Conservation (phyloP, 192 early-diverging fungal genomes). For the Linderina pennispora region DNA sequence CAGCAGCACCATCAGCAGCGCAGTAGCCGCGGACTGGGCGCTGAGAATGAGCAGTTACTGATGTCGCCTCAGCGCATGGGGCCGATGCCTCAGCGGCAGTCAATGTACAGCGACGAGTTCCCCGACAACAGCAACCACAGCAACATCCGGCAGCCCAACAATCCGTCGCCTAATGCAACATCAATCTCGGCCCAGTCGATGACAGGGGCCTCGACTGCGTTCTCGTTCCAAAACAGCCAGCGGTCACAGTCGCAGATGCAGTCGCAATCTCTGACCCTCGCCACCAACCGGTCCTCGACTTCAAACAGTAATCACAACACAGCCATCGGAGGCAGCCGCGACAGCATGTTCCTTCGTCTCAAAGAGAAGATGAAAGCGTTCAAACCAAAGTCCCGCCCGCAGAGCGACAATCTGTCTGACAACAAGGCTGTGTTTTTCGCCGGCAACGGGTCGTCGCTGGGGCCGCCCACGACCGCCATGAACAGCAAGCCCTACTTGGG, state of each 20-base stretch:
- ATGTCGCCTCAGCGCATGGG: too few relatives aligned
- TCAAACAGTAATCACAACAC: constrained; percentile 2
- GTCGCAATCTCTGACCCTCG: constrained; percentile 1
- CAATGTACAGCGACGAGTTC: constrained; percentile 24
- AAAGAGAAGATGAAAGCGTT: constrained; percentile 44
- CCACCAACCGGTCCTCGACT: constrained; percentile 24
- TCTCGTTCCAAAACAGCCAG: constrained; percentile 40
- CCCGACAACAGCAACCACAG: too few relatives aligned
- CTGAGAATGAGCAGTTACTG: too few relatives aligned
- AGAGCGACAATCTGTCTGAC: constrained; percentile 39
- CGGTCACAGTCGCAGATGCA: constrained; percentile 8
- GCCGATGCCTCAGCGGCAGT: constrained; percentile 17
- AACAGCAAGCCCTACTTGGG: too few relatives aligned
- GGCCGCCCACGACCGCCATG: too few relatives aligned
- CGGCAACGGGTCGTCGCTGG: too few relatives aligned
- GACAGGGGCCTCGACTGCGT: constrained; percentile 30
- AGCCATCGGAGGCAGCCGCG: constrained; percentile 18
- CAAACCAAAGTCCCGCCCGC: constrained; percentile 36
- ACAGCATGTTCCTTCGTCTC: constrained; percentile 44
- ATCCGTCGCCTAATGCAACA: constrained; percentile 25
- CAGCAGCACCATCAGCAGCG: too few relatives aligned
- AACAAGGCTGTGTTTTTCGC: constrained; percentile 3
- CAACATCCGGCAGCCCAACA: too few relatives aligned
- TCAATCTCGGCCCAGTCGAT: constrained; percentile 31
- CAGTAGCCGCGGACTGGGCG: too few relatives aligned